A percentile compares a stretch with the other conserved stretches of the same genome.
Evolutionary conservation across 257 asterid species (phyloP).

Genomic region (Rubia yunnanensis): DNA sequence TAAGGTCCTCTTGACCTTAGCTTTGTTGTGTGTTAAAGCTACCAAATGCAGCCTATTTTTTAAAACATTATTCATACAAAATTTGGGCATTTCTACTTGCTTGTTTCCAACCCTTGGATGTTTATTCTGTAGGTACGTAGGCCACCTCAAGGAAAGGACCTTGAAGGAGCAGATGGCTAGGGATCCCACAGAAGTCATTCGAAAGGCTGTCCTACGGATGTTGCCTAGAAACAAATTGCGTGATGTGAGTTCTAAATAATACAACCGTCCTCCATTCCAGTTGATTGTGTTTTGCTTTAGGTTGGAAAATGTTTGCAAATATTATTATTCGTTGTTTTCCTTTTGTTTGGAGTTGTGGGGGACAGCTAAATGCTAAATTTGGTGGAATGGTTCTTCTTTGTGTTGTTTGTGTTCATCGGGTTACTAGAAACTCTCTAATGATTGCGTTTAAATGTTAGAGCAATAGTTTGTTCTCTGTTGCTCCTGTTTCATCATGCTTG

Average conservation of each 20-base stretch:
- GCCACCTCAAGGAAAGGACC: conserved; percentile 91
- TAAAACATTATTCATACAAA: neutral
- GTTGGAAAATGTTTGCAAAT: neutral
- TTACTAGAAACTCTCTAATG: neutral
- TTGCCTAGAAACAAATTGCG: conserved; percentile 92
- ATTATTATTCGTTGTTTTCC: neutral
- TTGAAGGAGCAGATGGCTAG: conserved; percentile 95
- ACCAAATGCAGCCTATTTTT: neutral
- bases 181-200: conserved; percentile 98
- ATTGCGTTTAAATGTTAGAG: neutral
- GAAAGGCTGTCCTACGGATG: conserved; percentile 94
- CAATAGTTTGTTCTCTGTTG: neutral
- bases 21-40: conserved; percentile 7
- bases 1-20: neutral
- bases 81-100: neutral
- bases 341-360: neutral
- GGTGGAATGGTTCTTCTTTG: neutral
- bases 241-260: conserved; percentile 51
- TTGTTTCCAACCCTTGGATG: neutral
- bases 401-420: neutral
- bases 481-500: neutral
- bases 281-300: neutral
- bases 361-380: neutral
- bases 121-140: conserved; percentile 51
- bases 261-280: neutral